Base-by-base conservation (phyloP, 148 eudicot genomes). In the Rhododendron simsii region DNA sequence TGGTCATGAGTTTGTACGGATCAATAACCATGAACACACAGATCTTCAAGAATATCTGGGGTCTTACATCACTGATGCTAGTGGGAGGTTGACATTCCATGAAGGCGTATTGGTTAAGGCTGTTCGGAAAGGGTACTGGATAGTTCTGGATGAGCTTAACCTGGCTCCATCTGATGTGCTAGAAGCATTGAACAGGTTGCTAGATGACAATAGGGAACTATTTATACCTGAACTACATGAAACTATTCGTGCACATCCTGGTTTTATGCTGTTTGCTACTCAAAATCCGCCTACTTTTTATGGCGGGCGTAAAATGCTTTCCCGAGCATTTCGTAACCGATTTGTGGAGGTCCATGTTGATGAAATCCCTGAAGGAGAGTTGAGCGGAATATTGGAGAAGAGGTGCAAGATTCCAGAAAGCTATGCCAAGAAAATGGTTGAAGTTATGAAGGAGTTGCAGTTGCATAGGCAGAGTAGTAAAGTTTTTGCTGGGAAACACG, bases 301-400 rank as follows among this genome's bases (percentile, higher is more conserved):
- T 86, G 99, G 95, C 75, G 99, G 99, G 76, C 96, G 99, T 82
- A 97, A 97, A 91, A 91, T 97, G 92, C 98, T 97, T 84, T 97
- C 99, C 12, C 94, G 99, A 90, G 99, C 99, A 55, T 97, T 97
- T 84, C 98, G 98, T 67, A 97, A 97, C 82, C 99, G 99, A n/a
- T 97, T 97, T 89, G 98, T 97, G 84, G 99, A 97, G 93, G 91
- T 97, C 87, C 98, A 95, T 82, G 99, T 97, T 73, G 98, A 97
- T 90, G 99, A 95, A 88, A 97, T 97, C 81, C 99, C 99, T 0
- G 92, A 93, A 83, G 91, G 78, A 85, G 99, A 97, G 90, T 86
- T 95, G 85, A 88, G 89, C 61, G 92, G 91, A 50, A 97, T 97
- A 85, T 89, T 97, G 89, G 91, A 91, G 87, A 89, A 87, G 79